A percentile compares a stretch with the other conserved stretches of the same genome.
Evolutionary conservation across 495 filamentous ascomycete species (phyloP).

Genomic region (Neurospora terricola): DNA sequence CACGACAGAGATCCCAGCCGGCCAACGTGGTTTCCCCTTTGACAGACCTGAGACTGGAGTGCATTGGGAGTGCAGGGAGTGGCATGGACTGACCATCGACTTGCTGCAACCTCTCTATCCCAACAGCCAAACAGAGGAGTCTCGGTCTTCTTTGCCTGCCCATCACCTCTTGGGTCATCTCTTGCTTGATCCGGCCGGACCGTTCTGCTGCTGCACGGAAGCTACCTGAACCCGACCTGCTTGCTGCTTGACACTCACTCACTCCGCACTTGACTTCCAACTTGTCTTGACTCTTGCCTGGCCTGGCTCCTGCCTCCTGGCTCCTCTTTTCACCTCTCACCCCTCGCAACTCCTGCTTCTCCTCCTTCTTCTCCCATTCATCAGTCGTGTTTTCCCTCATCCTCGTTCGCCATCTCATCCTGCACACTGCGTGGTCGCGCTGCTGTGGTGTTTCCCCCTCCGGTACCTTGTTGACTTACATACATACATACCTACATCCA

Average conservation of each 20-base stretch:
- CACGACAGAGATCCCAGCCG: conserved; percentile 41
- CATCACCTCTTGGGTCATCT: neutral
- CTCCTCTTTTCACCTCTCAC: conserved; percentile 5
- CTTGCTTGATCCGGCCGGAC: neutral
- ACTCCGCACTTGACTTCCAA: neutral
- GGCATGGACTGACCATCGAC: neutral
- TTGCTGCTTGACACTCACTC: neutral
- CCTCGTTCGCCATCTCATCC: conserved; percentile 17
- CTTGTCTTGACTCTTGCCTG: neutral
- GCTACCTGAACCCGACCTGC: neutral
- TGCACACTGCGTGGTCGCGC: conserved; percentile 25
- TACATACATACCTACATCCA: conserved; percentile 1
- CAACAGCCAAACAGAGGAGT: too few species aligned
- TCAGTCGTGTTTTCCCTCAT: conserved; percentile 3
- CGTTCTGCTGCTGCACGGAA: conserved; percentile 5
- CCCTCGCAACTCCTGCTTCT: conserved; percentile 7
- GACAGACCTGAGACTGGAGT: neutral
- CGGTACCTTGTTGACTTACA: conserved; percentile 4
- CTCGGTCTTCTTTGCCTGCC: neutral
- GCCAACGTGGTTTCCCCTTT: neutral
- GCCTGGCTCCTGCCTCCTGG: neutral
- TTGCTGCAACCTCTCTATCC: too few species aligned
- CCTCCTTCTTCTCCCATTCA: conserved; percentile 6
- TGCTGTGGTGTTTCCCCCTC: conserved; percentile 22
- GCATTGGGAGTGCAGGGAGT: neutral